Conservation (phyloP, 495 filamentous ascomycete genomes). For the Aspergillus leporis region DNA sequence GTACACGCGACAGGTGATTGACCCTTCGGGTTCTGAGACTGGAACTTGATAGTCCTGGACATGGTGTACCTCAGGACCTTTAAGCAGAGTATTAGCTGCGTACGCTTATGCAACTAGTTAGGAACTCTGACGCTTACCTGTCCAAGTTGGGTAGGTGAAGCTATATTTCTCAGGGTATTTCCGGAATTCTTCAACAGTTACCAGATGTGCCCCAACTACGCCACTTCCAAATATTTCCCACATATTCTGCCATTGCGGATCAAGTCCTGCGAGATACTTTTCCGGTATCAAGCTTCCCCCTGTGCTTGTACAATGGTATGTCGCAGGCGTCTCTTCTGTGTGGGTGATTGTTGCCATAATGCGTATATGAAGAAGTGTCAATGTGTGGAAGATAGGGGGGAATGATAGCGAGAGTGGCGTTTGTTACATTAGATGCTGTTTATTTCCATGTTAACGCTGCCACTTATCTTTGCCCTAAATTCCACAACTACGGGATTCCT, state of each 20-base stretch:
- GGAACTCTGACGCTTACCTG: slow-evolving; percentile 17
- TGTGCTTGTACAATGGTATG: neutral
- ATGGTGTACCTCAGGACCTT: slow-evolving; percentile 33
- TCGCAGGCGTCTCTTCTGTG: neutral
- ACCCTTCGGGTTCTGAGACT: slow-evolving; percentile 32
- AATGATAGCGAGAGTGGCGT: neutral
- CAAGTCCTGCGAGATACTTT: slow-evolving; percentile 16
- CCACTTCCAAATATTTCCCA: slow-evolving; percentile 20
- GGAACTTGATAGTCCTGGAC: slow-evolving; percentile 32
- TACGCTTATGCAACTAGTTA: no score
- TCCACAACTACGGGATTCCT: no score
- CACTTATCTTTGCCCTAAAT: no score
- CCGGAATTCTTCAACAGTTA: slow-evolving; percentile 35
- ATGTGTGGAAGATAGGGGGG: neutral
- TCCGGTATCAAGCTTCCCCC: slow-evolving; percentile 13
- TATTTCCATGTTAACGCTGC: no score
- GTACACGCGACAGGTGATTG: slow-evolving; percentile 41
- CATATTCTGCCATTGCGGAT: slow-evolving; percentile 22
- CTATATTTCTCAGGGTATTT: slow-evolving; percentile 35
- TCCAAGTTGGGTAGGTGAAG: slow-evolving; percentile 35
- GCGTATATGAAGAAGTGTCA: neutral
- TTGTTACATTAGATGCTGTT: neutral
- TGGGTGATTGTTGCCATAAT: slow-evolving; percentile 2
- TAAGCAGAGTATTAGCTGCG: no score
- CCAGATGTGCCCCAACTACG: slow-evolving; percentile 22